phyloP scores from a whole-genome alignment of 805 yeast species.

The Monosporozyma aquatica region DNA sequence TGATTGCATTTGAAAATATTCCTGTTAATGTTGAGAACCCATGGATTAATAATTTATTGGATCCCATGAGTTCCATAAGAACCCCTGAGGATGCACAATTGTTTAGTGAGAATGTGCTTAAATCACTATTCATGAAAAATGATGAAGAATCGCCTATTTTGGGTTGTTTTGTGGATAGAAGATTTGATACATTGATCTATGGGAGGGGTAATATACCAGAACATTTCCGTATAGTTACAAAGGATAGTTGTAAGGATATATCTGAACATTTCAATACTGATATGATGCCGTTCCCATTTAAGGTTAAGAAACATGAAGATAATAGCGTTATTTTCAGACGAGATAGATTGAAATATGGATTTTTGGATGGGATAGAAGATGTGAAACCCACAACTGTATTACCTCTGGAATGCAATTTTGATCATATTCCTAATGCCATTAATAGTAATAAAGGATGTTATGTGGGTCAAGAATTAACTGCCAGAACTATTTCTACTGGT shows the following conservation, averaged over 20 bases:
- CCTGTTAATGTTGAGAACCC: conserved; percentile 18
- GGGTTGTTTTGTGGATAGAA: conserved; percentile 11
- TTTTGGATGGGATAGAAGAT: conserved; percentile 46
- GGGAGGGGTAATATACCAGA: conserved; percentile 64
- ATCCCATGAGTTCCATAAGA: conserved; percentile 17
- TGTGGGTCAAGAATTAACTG: conserved; percentile 91
- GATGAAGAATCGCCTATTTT: neutral
- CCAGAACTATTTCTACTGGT: conserved; percentile 77
- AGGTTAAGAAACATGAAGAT: conserved; percentile 11
- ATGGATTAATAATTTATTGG: conserved; percentile 23
- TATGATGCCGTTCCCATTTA: conserved; percentile 23
- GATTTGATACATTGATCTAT: conserved; percentile 37
- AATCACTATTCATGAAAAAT: conserved; percentile 22
- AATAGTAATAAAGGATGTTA: conserved; percentile 92
- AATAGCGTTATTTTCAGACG: conserved; percentile 30
- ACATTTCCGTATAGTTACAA: conserved; percentile 47
- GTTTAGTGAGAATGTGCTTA: conserved; percentile 15
- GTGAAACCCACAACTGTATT: conserved; percentile 43
- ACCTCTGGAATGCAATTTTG: conserved; percentile 81
- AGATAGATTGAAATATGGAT: conserved; percentile 39
- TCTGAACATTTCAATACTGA: conserved; percentile 19
- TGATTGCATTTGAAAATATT: conserved; percentile 16
- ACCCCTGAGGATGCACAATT: conserved; percentile 17
- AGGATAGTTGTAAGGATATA: conserved; percentile 19
- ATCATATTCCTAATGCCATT: conserved; percentile 59